Evolutionary conservation across 768 basidiomycete genomes (phyloP), one percentile per base, ranked within the genome.

Genomic region (Psilocybe cyanescens): DNA sequence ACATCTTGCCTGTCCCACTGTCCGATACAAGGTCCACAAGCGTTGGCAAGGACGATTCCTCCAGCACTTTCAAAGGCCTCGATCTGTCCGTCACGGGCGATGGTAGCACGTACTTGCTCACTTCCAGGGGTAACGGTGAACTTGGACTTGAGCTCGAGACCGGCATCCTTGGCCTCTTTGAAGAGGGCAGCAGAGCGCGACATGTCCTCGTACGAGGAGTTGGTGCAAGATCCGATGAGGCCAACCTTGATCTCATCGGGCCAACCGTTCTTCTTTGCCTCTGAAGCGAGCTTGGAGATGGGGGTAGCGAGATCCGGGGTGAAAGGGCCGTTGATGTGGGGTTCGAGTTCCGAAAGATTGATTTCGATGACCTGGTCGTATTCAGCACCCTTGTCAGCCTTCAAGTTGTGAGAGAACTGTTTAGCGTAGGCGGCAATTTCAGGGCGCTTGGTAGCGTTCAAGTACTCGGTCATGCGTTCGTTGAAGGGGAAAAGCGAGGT

Each of bases 161-260:
- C 97, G 72, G 97, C 97, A 5, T 82, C 82, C 54, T 88, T 78
- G 62, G 97, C 97, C 76, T 99, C 89, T 69, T 84, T 85, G 67
- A 93, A 95, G 73, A 99, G 97, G 48, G 91, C 91, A 30, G 95
- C 97, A 41, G 97, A 92, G 73, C 97, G 95, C 39, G 95, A 91
- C 97, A 99, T 97, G 79, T 99, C 97, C 81, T 99, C 97, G 74
- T 99, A 99, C 35, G 97, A 99, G 50, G 97, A 99, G 87, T 99
- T 99, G 75, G 97, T 99, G 89, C 97, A 99, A 50, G 97, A 99
- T 55, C 97, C 97, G 75, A 99, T 99, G 60, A 99, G 89, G 62
- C 88, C 94, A 70, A 99, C 97, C 81, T 92, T 95, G 81, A 99
- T 88, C 75, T 99, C 96, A 58, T 90, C 83, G 39, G 97, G 97